Conservation (phyloP, 371 early-diverging fungal genomes). For the Parasitella parasitica region DNA sequence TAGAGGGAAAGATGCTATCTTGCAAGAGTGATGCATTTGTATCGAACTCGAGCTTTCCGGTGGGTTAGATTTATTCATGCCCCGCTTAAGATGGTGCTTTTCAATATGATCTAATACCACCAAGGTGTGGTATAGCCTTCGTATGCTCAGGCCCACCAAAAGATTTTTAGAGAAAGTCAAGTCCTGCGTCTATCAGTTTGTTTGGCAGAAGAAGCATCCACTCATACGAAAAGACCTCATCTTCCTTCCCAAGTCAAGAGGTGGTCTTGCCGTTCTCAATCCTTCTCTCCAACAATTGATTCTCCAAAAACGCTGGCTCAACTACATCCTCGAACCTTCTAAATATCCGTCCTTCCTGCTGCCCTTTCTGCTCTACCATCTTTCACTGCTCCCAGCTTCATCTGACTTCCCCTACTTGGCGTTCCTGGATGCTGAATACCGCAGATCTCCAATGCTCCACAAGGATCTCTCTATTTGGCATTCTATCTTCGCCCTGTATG, state of each 20-base stretch:
- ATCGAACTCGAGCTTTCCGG: neutral
- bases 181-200: neutral
- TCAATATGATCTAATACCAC: no score
- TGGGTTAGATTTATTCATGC: neutral
- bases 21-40: conserved; percentile 7
- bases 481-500: no score
- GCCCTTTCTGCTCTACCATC: neutral
- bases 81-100: no score
- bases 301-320: neutral
- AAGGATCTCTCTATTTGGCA: no score
- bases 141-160: neutral
- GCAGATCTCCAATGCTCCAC: no score
- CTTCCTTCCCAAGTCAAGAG: neutral
- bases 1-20: conserved; percentile 9
- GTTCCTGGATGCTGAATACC: no score
- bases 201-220: neutral
- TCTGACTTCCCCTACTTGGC: no score
- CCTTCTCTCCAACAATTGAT: neutral
- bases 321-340: neutral
- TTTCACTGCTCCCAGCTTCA: no score
- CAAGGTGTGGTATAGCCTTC: neutral
- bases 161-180: neutral
- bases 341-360: neutral
- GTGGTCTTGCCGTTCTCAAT: neutral
- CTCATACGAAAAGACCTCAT: neutral